Evolutionary conservation across 2,329 filamentous ascomycete genomes (phyloP).

Genomic region (Cladosporium sp.): DNA sequence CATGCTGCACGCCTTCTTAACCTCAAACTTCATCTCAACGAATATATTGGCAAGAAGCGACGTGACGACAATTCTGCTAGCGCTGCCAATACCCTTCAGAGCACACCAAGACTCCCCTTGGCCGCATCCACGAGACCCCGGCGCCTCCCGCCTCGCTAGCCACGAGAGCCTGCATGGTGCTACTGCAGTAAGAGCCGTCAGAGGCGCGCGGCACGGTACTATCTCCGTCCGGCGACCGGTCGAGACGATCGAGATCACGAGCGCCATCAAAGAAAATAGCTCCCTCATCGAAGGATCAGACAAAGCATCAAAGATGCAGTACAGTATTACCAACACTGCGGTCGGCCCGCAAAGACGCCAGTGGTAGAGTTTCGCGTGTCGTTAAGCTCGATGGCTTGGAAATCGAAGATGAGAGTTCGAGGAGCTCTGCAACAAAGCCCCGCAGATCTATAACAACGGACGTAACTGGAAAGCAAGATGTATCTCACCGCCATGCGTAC

Average conservation of each 20-base stretch:
- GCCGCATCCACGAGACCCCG: slow-evolving; percentile 14
- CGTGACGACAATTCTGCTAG: slow-evolving; percentile 2
- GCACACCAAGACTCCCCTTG: not conserved
- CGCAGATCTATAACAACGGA: slow-evolving; percentile 8
- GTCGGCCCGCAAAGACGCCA: not conserved
- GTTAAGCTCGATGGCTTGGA: slow-evolving; percentile 2
- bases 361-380: not conserved
- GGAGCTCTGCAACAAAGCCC: not conserved
- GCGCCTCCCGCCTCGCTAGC: slow-evolving; percentile 15
- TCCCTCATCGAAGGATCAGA: slow-evolving; percentile 3
- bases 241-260: slow-evolving; percentile 7
- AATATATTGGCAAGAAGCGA: slow-evolving; percentile 5
- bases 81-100: slow-evolving; percentile 13
- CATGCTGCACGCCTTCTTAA: not conserved
- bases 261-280: not conserved
- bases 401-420: slow-evolving; percentile 12
- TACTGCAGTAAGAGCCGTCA: slow-evolving; percentile 19
- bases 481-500: slow-evolving; percentile 13
- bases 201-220: slow-evolving; percentile 12
- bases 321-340: not conserved
- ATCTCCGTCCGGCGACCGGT: not conserved
- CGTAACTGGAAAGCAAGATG: not conserved
- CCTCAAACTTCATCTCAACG: slow-evolving; percentile 9
- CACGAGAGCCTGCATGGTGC: slow-evolving; percentile 7
- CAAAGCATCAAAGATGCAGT: not conserved